Percentiles rank a stretch among this genome's conserved stretches.
Conservation (phyloP, 306 rosid genomes). For the Pachyrhizus erosus region DNA sequence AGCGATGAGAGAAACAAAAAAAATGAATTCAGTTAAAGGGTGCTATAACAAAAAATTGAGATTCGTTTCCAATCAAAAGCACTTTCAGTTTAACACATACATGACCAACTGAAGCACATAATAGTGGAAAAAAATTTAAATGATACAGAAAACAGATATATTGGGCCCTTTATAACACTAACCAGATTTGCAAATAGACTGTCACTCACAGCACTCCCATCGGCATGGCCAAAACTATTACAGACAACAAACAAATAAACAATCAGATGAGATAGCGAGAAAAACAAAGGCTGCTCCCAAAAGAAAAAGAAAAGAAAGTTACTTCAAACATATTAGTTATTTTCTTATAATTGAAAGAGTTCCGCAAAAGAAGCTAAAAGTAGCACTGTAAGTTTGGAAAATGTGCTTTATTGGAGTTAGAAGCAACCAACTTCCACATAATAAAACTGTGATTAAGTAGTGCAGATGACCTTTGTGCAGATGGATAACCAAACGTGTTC, state of each 20-base stretch:
- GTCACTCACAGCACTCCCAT: conserved; percentile 53
- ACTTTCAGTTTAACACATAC: conserved; percentile 5
- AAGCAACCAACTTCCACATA: conserved; percentile 61
- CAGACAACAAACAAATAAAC: conserved; percentile 36
- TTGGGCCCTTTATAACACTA: conserved; percentile 38
- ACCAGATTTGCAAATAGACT: conserved; percentile 60
- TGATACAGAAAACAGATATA: conserved; percentile 9
- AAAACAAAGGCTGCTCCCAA: conserved; percentile 33
- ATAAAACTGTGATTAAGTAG: conserved; percentile 87
- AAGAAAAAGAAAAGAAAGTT: conserved; percentile 22
- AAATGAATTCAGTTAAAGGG: background rate
- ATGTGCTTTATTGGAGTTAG: conserved; percentile 56
- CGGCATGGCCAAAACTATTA: conserved; percentile 64
- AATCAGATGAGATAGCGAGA: conserved; percentile 35
- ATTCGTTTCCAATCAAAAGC: background rate
- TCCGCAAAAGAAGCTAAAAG: conserved; percentile 46
- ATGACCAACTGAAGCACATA: conserved; percentile 28
- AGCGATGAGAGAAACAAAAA: background rate
- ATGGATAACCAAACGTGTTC: conserved; percentile 97
- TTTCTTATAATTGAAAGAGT: conserved; percentile 26
- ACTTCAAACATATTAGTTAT: conserved; percentile 45
- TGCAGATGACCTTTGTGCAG: conserved; percentile 99
- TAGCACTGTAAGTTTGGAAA: conserved; percentile 16
- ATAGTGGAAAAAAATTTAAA: background rate
- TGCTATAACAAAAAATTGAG: background rate